A percentile compares a stretch with the other conserved stretches of the same genome.
Conservation (phyloP, 257 asterid genomes). For the Phtheirospermum japonicum region DNA sequence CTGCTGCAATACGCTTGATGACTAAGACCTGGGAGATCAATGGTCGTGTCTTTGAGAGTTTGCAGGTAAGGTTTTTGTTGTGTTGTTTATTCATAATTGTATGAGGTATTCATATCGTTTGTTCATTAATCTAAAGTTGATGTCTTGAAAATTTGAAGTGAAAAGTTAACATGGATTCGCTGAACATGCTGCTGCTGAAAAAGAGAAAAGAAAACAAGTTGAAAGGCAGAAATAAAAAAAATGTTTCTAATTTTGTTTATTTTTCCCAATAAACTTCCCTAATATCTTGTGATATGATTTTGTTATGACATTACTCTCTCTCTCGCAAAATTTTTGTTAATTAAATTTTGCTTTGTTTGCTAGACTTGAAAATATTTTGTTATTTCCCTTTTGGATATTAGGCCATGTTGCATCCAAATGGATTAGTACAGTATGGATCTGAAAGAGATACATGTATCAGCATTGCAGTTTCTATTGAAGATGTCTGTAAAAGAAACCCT, state of each 20-base stretch:
- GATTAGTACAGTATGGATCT: constrained; percentile 46
- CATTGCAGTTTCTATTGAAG: constrained; percentile 79
- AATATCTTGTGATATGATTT: neutral
- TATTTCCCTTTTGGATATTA: constrained; percentile 41
- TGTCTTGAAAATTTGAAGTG: neutral
- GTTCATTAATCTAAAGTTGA: constrained; percentile 18
- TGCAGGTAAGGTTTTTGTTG: constrained; percentile 64
- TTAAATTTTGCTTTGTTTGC: neutral
- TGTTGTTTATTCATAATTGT: constrained; percentile 13
- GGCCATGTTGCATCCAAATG: constrained; percentile 70
- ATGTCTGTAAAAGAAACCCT: constrained; percentile 88
- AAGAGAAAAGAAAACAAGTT: neutral
- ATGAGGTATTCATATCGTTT: neutral
- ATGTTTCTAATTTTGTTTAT: neutral
- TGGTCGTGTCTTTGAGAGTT: constrained; percentile 82
- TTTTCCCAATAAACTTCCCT: neutral
- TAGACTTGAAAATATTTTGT: constrained; percentile 9
- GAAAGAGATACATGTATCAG: constrained; percentile 62
- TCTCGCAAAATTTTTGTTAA: neutral
- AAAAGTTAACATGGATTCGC: neutral
- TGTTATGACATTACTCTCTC: neutral
- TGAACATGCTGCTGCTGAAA: neutral
- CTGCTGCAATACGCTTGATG: constrained; percentile 81
- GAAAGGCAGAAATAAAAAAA: neutral
- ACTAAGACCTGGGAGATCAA: constrained; percentile 95